Evolutionary conservation across 2,329 filamentous ascomycete species (phyloP).

Genomic region (Tolypocladium pustulatum): DNA sequence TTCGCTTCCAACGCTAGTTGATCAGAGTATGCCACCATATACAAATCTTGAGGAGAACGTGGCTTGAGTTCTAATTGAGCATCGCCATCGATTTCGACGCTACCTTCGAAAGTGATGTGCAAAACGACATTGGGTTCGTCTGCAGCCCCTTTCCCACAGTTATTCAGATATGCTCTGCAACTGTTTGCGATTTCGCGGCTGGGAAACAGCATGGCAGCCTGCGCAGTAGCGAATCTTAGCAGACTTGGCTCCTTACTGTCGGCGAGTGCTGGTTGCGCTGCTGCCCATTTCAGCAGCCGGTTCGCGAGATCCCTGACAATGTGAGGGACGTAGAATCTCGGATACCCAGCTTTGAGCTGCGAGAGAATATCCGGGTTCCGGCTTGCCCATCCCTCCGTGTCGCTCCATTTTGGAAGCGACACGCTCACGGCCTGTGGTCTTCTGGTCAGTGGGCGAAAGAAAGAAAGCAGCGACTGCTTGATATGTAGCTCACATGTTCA

Average conservation of each 20-base stretch:
- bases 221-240: not conserved
- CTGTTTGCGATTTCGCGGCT: conserved; percentile 4
- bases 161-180: conserved; percentile 10
- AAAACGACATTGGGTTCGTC: not conserved
- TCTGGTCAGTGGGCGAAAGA: not conserved
- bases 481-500: conserved; percentile 10
- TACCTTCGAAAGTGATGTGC: conserved; percentile 6
- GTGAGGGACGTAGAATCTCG: conserved; percentile 15
- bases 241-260: not conserved
- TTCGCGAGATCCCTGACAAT: conserved; percentile 10
- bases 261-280: not conserved
- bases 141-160: not conserved
- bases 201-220: conserved; percentile 7
- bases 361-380: conserved; percentile 10
- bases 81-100: not conserved
- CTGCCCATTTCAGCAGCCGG: conserved; percentile 8
- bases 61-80: not conserved
- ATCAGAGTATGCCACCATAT: conserved; percentile 6
- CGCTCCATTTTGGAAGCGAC: conserved; percentile 17
- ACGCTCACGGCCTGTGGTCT: conserved; percentile 16
- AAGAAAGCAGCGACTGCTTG: not conserved
- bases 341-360: conserved; percentile 15
- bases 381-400: conserved; percentile 13
- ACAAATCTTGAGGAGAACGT: conserved; percentile 5
- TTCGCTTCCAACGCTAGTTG: conserved; percentile 11